A percentile compares a stretch with the other conserved stretches of the same genome.
phyloP scores from a whole-genome alignment of 2,329 filamentous ascomycete genomes.

The Aspergillus flavus region DNA sequence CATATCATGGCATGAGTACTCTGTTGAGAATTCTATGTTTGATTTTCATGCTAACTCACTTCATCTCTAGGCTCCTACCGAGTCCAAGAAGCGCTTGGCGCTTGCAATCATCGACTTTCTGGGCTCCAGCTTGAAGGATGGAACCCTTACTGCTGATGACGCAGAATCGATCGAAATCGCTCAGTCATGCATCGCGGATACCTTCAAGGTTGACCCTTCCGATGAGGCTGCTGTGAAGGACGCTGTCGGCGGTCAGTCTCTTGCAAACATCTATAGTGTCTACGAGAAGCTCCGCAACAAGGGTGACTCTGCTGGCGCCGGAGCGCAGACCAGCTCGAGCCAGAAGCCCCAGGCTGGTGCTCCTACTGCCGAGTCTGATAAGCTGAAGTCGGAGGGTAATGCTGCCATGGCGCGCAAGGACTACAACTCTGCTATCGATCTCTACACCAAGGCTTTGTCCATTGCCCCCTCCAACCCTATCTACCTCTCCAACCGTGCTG shows the following conservation, averaged over 20 bases:
- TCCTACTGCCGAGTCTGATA: slow-evolving; percentile 73
- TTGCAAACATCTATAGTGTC: slow-evolving; percentile 88
- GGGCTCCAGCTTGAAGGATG: slow-evolving; percentile 78
- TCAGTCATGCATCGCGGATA: slow-evolving; percentile 89
- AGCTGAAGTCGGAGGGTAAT: slow-evolving; percentile 88
- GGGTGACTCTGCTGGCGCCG: slow-evolving; percentile 48
- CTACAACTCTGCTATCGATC: slow-evolving; percentile 77
- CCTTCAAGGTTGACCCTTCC: slow-evolving; percentile 89
- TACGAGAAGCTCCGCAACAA: slow-evolving; percentile 91
- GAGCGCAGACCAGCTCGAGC: slow-evolving; percentile 43
- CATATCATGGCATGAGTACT: slow-evolving; percentile 25
- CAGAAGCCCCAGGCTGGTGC: slow-evolving; percentile 39
- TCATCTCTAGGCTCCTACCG: slow-evolving; percentile 41
- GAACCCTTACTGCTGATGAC: slow-evolving; percentile 84
- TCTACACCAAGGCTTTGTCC: slow-evolving; percentile 84
- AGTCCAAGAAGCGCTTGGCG: slow-evolving; percentile 82
- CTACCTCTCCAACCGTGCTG: slow-evolving; percentile 96
- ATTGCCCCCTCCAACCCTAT: slow-evolving; percentile 86
- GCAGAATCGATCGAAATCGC: slow-evolving; percentile 93
- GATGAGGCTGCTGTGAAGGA: slow-evolving; percentile 72
- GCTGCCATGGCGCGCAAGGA: slow-evolving; percentile 94
- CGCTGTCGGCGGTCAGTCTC: slow-evolving; percentile 82
- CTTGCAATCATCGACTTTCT: slow-evolving; percentile 98
- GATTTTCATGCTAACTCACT: not conserved
- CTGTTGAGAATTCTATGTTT: not conserved